Percentiles rank a stretch among this genome's conserved stretches.
phyloP scores from a whole-genome alignment of 2,329 filamentous ascomycete species.

The Huntiella moniliformis region DNA sequence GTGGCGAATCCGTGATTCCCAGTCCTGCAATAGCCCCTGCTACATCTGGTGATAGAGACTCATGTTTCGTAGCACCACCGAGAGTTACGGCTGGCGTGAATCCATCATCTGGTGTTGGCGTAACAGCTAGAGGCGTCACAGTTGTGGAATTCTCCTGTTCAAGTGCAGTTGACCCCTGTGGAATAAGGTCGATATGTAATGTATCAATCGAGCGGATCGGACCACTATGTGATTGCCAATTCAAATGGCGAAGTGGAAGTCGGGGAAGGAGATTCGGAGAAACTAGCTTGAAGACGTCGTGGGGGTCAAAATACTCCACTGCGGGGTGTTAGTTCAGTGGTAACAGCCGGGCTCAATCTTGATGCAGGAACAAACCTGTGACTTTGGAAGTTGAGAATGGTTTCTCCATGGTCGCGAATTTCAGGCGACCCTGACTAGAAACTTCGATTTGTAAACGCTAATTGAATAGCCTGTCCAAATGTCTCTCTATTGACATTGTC shows the following conservation, averaged over 20 bases:
- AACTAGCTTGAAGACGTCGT: conserved; percentile 67
- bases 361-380: conserved; percentile 34
- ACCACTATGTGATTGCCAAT: conserved; percentile 90
- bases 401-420: conserved; percentile 35
- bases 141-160: conserved; percentile 16
- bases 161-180: conserved; percentile 31
- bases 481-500: too few species aligned
- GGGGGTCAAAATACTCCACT: conserved; percentile 96
- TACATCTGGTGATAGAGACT: conserved; percentile 20
- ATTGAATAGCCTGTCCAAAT: not conserved
- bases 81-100: conserved; percentile 39
- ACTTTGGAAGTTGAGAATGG: conserved; percentile 57
- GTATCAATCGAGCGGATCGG: conserved; percentile 86
- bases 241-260: conserved; percentile 73
- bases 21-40: conserved; percentile 20
- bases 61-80: conserved; percentile 16
- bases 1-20: conserved; percentile 15
- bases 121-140: conserved; percentile 15
- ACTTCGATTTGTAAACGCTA: not conserved
- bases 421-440: not conserved
- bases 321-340: conserved; percentile 3
- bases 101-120: conserved; percentile 33
- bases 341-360: conserved; percentile 1
- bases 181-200: conserved; percentile 74
- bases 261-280: conserved; percentile 59